Conservation (phyloP, 768 basidiomycete genomes). For the Boletus rubescentipes region DNA sequence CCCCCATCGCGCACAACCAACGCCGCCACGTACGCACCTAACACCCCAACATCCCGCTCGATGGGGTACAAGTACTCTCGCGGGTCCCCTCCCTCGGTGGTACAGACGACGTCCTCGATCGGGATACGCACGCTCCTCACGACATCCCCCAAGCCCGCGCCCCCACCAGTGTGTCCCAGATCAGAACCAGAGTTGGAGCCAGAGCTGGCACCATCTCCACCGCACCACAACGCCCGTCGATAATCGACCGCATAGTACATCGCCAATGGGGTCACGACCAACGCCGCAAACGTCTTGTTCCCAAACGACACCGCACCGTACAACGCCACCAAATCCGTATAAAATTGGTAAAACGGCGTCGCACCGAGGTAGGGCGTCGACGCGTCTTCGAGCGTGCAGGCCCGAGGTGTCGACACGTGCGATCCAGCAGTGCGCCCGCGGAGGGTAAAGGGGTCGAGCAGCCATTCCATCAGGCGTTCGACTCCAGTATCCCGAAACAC, state of each 20-base stretch:
- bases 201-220: constrained; percentile 44
- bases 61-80: constrained; percentile 70
- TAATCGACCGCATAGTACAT: constrained; percentile 82
- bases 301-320: constrained; percentile 91
- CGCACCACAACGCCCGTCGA: constrained; percentile 80
- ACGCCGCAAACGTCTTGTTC: constrained; percentile 68
- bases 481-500: constrained; percentile 81
- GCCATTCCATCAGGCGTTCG: constrained; percentile 51
- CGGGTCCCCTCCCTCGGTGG: constrained; percentile 33
- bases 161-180: neutral
- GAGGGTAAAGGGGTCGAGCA: constrained; percentile 57
- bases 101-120: constrained; percentile 48
- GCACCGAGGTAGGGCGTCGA: constrained; percentile 58
- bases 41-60: constrained; percentile 59
- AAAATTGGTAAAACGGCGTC: constrained; percentile 89
- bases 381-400: constrained; percentile 48
- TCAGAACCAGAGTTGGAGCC: neutral
- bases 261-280: constrained; percentile 75
- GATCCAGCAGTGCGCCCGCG: neutral
- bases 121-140: constrained; percentile 57
- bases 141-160: constrained; percentile 7
- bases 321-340: constrained; percentile 86
- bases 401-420: constrained; percentile 7
- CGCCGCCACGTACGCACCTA: constrained; percentile 62
- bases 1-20: constrained; percentile 31